These are phyloP conservation scores for Tilletiaria anomala DNA, from an alignment of 1,284 basidiomycete species.

Conservation along the genomic window DNA sequence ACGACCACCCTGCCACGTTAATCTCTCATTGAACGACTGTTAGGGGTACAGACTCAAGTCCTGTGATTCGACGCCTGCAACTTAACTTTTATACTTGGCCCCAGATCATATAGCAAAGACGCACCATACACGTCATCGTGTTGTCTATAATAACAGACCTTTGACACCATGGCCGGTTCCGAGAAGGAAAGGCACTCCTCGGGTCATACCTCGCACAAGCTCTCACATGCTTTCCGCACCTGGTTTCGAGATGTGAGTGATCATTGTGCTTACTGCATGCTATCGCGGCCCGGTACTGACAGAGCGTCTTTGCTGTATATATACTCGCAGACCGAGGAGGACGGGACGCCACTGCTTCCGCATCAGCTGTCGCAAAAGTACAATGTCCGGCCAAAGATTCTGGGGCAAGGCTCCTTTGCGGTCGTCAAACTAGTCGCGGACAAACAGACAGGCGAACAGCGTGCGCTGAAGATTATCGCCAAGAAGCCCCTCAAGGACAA, in stretches of 20 bases:
- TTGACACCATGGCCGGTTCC: too few relatives aligned
- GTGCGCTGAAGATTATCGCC: conserved; percentile 37
- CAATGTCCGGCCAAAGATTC: conserved; percentile 11
- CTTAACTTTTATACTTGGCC: too few relatives aligned
- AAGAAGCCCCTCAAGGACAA: conserved; percentile 32
- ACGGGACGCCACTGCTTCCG: conserved; percentile 28
- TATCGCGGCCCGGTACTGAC: background rate
- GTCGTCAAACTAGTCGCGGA: conserved; percentile 26
- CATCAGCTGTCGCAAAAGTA: conserved; percentile 30
- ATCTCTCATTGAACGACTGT: too few relatives aligned
- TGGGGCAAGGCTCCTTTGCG: conserved; percentile 36
- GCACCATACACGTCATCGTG: too few relatives aligned
- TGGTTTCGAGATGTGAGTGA: conserved; percentile 25
- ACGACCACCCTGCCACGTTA: too few relatives aligned
- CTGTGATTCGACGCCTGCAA: too few relatives aligned
- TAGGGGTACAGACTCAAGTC: too few relatives aligned
- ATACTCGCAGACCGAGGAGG: conserved; percentile 18
- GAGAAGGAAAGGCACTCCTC: too few relatives aligned
- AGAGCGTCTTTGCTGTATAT: background rate
- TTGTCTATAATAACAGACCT: too few relatives aligned
- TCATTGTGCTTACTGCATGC: background rate
- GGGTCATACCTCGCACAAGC: too few relatives aligned
- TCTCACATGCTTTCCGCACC: conserved; percentile 25
- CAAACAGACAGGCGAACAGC: conserved; percentile 18
- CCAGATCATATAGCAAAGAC: too few relatives aligned